Evolutionary conservation across 192 early-diverging fungal species (phyloP).

Genomic region (Backusella mclennaniae): DNA sequence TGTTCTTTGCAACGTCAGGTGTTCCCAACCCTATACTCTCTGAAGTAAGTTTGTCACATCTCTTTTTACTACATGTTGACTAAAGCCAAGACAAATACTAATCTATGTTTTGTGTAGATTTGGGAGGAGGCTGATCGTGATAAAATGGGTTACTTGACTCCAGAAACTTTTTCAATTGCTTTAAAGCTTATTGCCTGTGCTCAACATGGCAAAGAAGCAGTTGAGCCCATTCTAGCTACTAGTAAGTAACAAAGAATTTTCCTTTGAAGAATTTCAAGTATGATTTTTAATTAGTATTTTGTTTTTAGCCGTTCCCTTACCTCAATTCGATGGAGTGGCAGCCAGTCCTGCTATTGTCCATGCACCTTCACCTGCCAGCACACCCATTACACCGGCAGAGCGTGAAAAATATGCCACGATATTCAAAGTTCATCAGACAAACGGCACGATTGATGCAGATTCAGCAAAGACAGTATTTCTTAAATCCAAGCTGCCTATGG

Average conservation of each 20-base stretch:
- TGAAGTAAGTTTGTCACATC: conserved; percentile 38
- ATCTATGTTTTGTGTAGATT: conserved; percentile 43
- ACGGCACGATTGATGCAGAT: conserved; percentile 63
- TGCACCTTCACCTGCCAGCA: conserved; percentile 13
- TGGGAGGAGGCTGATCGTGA: conserved; percentile 84
- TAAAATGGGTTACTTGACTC: conserved; percentile 72
- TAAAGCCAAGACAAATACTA: not conserved
- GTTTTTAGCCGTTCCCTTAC: conserved; percentile 25
- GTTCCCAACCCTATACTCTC: conserved; percentile 59
- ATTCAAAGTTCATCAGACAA: conserved; percentile 58
- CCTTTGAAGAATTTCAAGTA: not conserved
- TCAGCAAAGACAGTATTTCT: conserved; percentile 72
- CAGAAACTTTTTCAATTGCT: conserved; percentile 70
- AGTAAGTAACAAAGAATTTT: not conserved
- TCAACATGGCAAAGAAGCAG: conserved; percentile 23
- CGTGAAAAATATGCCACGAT: conserved; percentile 60
- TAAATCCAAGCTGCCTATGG: conserved; percentile 77
- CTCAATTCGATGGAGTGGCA: conserved; percentile 31
- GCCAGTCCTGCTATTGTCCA: conserved; percentile 13
- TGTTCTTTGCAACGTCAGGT: conserved; percentile 72
- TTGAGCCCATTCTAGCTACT: conserved; percentile 18
- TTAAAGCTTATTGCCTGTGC: conserved; percentile 74
- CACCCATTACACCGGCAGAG: conserved; percentile 42
- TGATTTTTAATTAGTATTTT: not conserved
- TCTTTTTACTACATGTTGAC: not conserved